A percentile compares a stretch with the other conserved stretches of the same genome.
phyloP scores from a whole-genome alignment of 2,329 filamentous ascomycete genomes.

The Ascochyta viciae-villosae region DNA sequence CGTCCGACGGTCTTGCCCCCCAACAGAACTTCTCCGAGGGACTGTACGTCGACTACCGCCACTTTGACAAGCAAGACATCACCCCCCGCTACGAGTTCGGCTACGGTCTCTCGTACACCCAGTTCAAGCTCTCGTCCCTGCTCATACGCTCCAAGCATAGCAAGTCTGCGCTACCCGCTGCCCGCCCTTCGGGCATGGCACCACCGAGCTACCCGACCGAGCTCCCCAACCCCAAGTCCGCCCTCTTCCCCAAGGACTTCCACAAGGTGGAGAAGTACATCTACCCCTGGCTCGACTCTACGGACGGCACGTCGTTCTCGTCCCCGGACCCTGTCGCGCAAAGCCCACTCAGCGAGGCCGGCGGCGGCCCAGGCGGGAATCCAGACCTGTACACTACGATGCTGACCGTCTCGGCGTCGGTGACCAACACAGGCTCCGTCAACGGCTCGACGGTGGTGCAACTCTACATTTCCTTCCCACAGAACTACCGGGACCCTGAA shows the following conservation, averaged over 20 bases:
- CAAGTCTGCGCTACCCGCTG: conserved; percentile 51
- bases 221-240: conserved; percentile 63
- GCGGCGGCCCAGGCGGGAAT: conserved; percentile 73
- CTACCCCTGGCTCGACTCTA: conserved; percentile 71
- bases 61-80: conserved; percentile 80
- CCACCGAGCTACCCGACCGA: conserved; percentile 58
- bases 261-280: conserved; percentile 72
- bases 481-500: conserved; percentile 50
- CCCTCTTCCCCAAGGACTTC: conserved; percentile 67
- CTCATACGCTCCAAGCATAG: conserved; percentile 54
- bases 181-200: conserved; percentile 44
- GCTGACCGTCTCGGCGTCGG: conserved; percentile 58
- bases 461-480: conserved; percentile 61
- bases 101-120: conserved; percentile 82
- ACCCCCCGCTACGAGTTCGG: conserved; percentile 85
- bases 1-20: conserved; percentile 64
- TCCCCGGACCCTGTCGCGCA: conserved; percentile 65
- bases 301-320: conserved; percentile 57
- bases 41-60: conserved; percentile 86
- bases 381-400: conserved; percentile 68
- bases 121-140: conserved; percentile 67
- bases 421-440: conserved; percentile 68
- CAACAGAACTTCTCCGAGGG: conserved; percentile 87
- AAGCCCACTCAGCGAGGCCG: conserved; percentile 64
- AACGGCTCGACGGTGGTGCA: conserved; percentile 64